Conservation (phyloP, 176 grass and related monocot species). For the Oryza rufipogon region DNA sequence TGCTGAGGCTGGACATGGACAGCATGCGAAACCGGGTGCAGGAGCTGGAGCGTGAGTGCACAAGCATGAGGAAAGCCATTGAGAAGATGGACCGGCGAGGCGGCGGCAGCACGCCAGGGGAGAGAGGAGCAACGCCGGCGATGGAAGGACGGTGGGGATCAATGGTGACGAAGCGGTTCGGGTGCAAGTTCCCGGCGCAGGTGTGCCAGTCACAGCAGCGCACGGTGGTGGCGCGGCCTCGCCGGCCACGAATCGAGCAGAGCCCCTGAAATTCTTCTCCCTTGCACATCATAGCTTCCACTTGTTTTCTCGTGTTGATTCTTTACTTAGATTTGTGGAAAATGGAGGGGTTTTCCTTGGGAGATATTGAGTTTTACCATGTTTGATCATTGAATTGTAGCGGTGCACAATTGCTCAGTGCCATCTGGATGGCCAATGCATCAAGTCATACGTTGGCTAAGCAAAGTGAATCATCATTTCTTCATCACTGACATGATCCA, state of each 20-base stretch:
- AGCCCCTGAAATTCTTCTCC: conserved; percentile 62
- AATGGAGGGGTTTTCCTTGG: conserved; percentile 12
- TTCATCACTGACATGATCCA: background rate
- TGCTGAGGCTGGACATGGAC: conserved; percentile 95
- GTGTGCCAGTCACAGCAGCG: conserved; percentile 88
- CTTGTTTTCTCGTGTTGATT: conserved; percentile 53
- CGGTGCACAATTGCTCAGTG: background rate
- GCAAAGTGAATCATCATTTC: background rate
- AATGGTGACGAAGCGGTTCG: conserved; percentile 62
- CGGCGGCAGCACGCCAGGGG: background rate
- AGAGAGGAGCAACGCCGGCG: background rate
- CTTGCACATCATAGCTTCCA: conserved; percentile 39
- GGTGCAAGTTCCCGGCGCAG: conserved; percentile 93
- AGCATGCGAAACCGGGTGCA: conserved; percentile 94
- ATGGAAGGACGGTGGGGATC: conserved; percentile 63
- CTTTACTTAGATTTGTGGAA: conserved; percentile 54
- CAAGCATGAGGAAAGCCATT: conserved; percentile 84
- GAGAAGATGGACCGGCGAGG: conserved; percentile 76
- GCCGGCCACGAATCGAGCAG: conserved; percentile 65
- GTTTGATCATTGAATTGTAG: conserved; percentile 25
- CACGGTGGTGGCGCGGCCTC: conserved; percentile 70
- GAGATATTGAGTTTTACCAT: conserved; percentile 8
- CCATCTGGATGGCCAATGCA: background rate
- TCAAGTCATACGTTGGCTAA: background rate
- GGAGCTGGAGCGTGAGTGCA: conserved; percentile 92